Evolutionary conservation across 2,329 filamentous ascomycete genomes (phyloP).

Genomic region (Alternaria solani): DNA sequence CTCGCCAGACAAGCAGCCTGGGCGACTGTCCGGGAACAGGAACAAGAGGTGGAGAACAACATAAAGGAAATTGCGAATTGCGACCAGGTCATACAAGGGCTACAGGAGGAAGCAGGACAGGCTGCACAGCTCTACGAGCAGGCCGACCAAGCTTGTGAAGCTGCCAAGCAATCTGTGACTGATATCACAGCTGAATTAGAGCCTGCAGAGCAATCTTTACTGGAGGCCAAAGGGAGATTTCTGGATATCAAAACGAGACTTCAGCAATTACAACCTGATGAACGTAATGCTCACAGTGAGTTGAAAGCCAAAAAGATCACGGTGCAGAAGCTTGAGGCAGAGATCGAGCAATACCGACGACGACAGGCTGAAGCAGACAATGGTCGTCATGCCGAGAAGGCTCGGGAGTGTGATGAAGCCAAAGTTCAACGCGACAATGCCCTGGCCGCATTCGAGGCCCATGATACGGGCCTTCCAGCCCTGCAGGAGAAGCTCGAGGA

Average conservation of each 20-base stretch:
- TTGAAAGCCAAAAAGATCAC: slow-evolving; percentile 62
- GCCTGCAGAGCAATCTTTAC: slow-evolving; percentile 58
- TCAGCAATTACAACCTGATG: slow-evolving; percentile 62
- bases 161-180: slow-evolving; percentile 46
- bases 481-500: slow-evolving; percentile 49
- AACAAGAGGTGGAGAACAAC: slow-evolving; percentile 56
- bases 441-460: slow-evolving; percentile 52
- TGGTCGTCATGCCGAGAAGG: slow-evolving; percentile 70
- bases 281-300: slow-evolving; percentile 69
- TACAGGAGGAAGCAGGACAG: slow-evolving; percentile 55
- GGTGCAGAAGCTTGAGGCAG: slow-evolving; percentile 53
- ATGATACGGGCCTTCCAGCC: slow-evolving; percentile 46
- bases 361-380: slow-evolving; percentile 71
- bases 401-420: slow-evolving; percentile 66
- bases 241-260: slow-evolving; percentile 64
- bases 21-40: slow-evolving; percentile 83
- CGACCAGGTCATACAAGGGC: slow-evolving; percentile 59
- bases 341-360: slow-evolving; percentile 64
- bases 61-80: slow-evolving; percentile 41
- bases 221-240: slow-evolving; percentile 61
- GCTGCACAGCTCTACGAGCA: slow-evolving; percentile 55
- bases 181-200: slow-evolving; percentile 47
- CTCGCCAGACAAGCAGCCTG: slow-evolving; percentile 78
- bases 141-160: slow-evolving; percentile 52
- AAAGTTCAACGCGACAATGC: slow-evolving; percentile 61